Evolutionary conservation across 192 early-diverging fungal genomes (phyloP), one percentile per base, ranked within the genome.

Genomic region (Coemansia sp.): DNA sequence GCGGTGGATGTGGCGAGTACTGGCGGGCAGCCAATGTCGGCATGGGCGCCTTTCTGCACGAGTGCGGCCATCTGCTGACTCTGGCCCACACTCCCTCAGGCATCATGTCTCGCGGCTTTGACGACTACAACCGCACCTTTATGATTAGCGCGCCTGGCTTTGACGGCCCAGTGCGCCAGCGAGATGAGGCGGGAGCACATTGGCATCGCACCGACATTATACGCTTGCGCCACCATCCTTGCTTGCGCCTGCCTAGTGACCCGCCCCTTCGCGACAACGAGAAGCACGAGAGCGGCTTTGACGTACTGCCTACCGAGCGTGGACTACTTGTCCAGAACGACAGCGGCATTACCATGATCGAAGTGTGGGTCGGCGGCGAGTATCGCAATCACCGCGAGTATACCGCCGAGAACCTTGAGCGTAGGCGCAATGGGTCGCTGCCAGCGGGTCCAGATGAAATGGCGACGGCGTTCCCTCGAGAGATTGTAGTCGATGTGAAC

Each of bases 41-140:
- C 20, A 89, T 91, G 76, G 91, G 91, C 24, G 90, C 91, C 22
- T 89, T 91, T 78, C 70, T 92, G 52, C 91, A 92, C 72, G 90
- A 92, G 73, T 87, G 87, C 31, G 91, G 91, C n/a, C 91, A 92
- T 55, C 41, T 86, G 44, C 68, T 88, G 49, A 88, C 89, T 20
- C 73, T 90, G 16, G 72, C 81, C 6, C 91, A 92, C 75, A 88
- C 89, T 3, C 76, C 82, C 1, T 73, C 82, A 3, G 87, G 90
- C 11, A 82, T 91, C 29, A 91, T 91, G 90, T 62, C 46, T 10
- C 84, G 90, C 33, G 90, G 90, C 18, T 91, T 80, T 75, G 88
- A 90, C 63, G 85, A 91, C 59, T 88, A 76, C 43, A 90, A 90
- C 78, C 86, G 90, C 33, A 86, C 90, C 4, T 91, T 91, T 43